Evolutionary conservation across 495 filamentous ascomycete species (phyloP), one percentile per base, ranked within the genome.

Genomic region (Thermochaetoides thermophila): DNA sequence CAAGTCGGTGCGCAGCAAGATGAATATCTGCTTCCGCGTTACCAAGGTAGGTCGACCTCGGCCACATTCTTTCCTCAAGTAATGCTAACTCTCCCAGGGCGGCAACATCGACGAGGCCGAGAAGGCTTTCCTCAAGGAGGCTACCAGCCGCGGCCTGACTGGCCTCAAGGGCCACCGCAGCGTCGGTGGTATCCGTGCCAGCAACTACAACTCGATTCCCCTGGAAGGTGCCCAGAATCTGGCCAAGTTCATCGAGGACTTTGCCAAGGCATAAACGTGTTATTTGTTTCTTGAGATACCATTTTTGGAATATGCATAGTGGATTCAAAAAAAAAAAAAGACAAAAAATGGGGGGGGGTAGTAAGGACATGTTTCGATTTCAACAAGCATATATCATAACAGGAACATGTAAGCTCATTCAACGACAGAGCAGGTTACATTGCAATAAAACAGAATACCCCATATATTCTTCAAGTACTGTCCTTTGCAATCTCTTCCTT

Each of bases 1-100:
- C 39, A 79, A 76, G 57, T 59, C 56, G 29, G 74, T 71, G 6
- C 74, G 86, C 27, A 85, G 78, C 37, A 61, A 83, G 25, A 93
- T 93, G 82, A 94, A 95, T 55, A 74, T 93, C 29, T 94, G 84
- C 62, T 89, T 89, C 63, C 66, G 84, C 14, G 71, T 87, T 3
- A 65, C 38, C 36, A 60, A 61, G 50, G 62, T 65, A 34, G 34
- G 51, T 32, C n/a, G 2, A 17, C 18, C 17, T 31, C 15, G 23
- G 9, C 14, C 12, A 1, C 24, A 5, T 35, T 29, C 5, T 14
- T 5, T 1, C 18, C 7, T n/a, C 11, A 1, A 24, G 5, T 30
- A 11, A 29, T 37, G 13, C 17, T 39, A 10, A 32, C 23, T 13
- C 0, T 7, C 7, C 1, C 15, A 71, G 50, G 65, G 69, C 28